These are phyloP conservation scores for Hanseniaspora pseudoguilliermondii DNA, from an alignment of 805 yeast genomes.

Conservation along the genomic window DNA sequence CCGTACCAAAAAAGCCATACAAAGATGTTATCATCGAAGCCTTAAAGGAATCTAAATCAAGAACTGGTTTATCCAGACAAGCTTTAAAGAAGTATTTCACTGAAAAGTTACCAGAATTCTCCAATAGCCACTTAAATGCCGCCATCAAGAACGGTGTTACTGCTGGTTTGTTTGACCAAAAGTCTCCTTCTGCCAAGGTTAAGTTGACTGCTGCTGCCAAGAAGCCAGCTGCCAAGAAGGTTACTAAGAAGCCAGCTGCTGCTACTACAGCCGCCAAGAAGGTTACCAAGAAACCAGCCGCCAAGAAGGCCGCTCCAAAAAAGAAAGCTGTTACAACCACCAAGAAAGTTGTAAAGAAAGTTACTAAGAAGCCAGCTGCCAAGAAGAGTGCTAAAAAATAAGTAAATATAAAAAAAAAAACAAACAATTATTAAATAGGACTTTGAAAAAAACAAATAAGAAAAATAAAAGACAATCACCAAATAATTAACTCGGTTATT, in stretches of 20 bases:
- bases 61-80: slow-evolving; percentile 76
- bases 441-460: background rate
- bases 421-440: background rate
- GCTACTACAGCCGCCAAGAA: slow-evolving; percentile 5
- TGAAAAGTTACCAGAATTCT: slow-evolving; percentile 32
- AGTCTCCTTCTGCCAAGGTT: slow-evolving; percentile 80
- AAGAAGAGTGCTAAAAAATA: slow-evolving; percentile 10
- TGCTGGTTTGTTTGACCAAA: slow-evolving; percentile 62
- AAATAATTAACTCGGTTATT: background rate
- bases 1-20: slow-evolving; percentile 13
- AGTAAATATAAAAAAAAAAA: background rate
- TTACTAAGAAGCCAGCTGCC: slow-evolving; percentile 13
- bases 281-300: slow-evolving; percentile 1
- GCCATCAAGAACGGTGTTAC: slow-evolving; percentile 75
- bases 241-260: slow-evolving; percentile 7
- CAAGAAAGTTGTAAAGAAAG: slow-evolving; percentile 13
- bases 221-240: slow-evolving; percentile 17
- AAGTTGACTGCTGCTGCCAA: slow-evolving; percentile 36
- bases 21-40: slow-evolving; percentile 39
- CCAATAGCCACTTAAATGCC: slow-evolving; percentile 20
- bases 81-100: slow-evolving; percentile 75
- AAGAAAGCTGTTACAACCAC: slow-evolving; percentile 10
- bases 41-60: slow-evolving; percentile 55
- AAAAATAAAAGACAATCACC: background rate
- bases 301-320: slow-evolving; percentile 10